phyloP scores from a whole-genome alignment of 1,139 yeast genomes.

The Kodamaea suecica region DNA sequence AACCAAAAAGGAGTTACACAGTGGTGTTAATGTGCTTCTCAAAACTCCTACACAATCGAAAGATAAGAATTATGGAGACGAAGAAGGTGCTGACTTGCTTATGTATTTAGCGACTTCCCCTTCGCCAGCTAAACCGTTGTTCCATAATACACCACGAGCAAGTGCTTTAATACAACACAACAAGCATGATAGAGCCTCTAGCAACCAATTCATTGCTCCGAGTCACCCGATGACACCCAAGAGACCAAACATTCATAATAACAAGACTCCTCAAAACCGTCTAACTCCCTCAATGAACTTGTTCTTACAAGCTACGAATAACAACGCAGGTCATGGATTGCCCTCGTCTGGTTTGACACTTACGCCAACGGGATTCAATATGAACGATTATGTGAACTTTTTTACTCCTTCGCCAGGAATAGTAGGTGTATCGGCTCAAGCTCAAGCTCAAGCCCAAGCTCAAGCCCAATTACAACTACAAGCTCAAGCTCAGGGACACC shows the following conservation, averaged over 20 bases:
- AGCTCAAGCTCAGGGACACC: slow-evolving; percentile 11
- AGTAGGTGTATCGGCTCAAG: slow-evolving; percentile 13
- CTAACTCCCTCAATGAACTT: slow-evolving; percentile 43
- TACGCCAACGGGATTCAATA: slow-evolving; percentile 73
- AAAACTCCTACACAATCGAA: slow-evolving; percentile 38
- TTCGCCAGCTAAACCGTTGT: slow-evolving; percentile 56
- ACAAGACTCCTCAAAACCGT: slow-evolving; percentile 45
- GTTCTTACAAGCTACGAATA: slow-evolving; percentile 20
- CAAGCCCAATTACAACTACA: slow-evolving; percentile 8
- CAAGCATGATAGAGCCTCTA: slow-evolving; percentile 6
- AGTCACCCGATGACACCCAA: slow-evolving; percentile 49
- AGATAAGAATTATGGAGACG: slow-evolving; percentile 39
- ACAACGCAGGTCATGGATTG: slow-evolving; percentile 26
- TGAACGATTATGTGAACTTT: slow-evolving; percentile 78
- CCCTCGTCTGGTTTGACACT: slow-evolving; percentile 45
- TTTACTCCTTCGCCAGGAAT: slow-evolving; percentile 71
- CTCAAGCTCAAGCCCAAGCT: slow-evolving; percentile 5
- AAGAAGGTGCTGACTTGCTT: slow-evolving; percentile 80
- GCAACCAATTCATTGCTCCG: slow-evolving; percentile 31
- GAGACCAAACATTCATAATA: slow-evolving; percentile 27
- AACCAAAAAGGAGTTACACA: slow-evolving; percentile 19
- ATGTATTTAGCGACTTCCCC: slow-evolving; percentile 87
- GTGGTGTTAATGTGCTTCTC: slow-evolving; percentile 23
- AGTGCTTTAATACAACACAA: background rate
- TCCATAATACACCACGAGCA: slow-evolving; percentile 33